Evolutionary conservation across 2,329 filamentous ascomycete genomes (phyloP).

Genomic region (Sclerotinia spermophila): DNA sequence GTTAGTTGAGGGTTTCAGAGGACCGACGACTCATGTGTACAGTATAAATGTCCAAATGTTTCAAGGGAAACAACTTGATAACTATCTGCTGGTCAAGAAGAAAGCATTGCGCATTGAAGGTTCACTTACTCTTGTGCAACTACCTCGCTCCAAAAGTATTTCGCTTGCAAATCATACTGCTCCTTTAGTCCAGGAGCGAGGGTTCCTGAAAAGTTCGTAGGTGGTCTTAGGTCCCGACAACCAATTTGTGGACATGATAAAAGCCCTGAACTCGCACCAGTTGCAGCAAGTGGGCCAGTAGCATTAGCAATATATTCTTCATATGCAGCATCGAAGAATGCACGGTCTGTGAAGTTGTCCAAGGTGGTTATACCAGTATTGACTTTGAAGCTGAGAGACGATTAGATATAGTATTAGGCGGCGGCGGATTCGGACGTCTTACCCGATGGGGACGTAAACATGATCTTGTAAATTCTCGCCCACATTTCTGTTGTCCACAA

Average conservation of each 20-base stretch:
- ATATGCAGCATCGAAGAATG: slow-evolving; percentile 11
- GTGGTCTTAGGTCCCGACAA: background rate
- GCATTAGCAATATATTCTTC: background rate
- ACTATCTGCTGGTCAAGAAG: background rate
- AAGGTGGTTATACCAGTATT: background rate
- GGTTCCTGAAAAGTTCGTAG: background rate
- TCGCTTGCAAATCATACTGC: slow-evolving; percentile 3
- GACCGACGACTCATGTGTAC: background rate
- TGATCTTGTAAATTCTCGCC: slow-evolving; percentile 23
- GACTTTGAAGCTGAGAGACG: background rate
- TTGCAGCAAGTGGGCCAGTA: background rate
- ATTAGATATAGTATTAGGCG: background rate
- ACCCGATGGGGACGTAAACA: slow-evolving; percentile 6
- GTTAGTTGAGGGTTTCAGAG: background rate
- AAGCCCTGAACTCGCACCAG: background rate
- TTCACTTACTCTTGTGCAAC: background rate
- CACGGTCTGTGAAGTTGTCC: background rate
- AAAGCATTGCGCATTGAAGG: background rate
- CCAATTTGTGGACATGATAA: slow-evolving; percentile 3
- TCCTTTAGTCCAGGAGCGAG: background rate
- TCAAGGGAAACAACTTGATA: background rate
- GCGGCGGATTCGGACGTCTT: background rate
- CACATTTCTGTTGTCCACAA: slow-evolving; percentile 26
- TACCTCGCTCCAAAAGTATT: background rate
- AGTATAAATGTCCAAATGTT: background rate